Evolutionary conservation across 306 rosid genomes (phyloP), one percentile per base, ranked within the genome.

Genomic region (Pterocarpus macrocarpus): DNA sequence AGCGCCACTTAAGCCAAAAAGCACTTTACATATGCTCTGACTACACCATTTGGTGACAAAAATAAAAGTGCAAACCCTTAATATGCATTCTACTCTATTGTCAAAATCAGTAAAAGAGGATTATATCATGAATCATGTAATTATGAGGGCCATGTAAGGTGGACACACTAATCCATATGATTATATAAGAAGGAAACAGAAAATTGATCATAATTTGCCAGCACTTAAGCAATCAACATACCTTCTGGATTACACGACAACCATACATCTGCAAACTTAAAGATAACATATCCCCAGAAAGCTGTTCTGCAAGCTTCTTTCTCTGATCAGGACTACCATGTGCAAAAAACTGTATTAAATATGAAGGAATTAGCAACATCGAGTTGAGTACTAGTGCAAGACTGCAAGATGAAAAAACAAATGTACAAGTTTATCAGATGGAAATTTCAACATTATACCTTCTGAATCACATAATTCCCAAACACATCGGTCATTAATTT

Each of bases 241-340:
- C 94, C 97, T 91, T 91, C 83, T 91, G 96, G 76, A 91, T 91
- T 45, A 91, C 93, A 73, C 96, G 93, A 75, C 96, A 91, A 81
- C 96, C 93, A 83, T 89, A 88, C 90, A 89, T 89, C 88, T 91
- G 96, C 84, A 91, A 71, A 82, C 93, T 89, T 84, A 91, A 84
- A 57, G 91, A 79, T 56, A 89, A 69, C 70, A 91, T 86, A 75
- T 81, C 83, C 50, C 92, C 90, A 69, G 82, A 47, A 47, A 91
- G 94, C 78, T 86, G 77, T 62, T 86, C 78, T 64, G 93, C 96
- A 68, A 91, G 87, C 56, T 76, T 87, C 83, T 81, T 88, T 77
- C 88, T 78, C 86, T 89, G 92, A 84, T 89, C 92, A 17, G 83
- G 81, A 64, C 84, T 88, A 79, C 93, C 96, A 74, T 83, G 68